phyloP scores from a whole-genome alignment of 352 stramenopile genomes.

The Achlya hypogyna region DNA sequence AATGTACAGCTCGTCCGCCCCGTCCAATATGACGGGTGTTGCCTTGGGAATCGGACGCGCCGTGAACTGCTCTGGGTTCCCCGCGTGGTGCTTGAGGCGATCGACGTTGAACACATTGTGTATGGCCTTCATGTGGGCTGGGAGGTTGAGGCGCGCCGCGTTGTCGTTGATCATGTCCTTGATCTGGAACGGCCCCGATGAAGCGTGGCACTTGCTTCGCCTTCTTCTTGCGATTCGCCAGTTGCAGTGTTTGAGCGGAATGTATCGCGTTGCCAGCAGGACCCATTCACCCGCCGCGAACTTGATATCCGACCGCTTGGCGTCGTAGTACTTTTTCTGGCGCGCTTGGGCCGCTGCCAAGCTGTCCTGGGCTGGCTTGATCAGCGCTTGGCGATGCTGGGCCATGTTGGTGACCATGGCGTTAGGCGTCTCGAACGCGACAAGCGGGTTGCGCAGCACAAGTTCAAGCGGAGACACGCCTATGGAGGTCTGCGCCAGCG shows the following conservation, averaged over 20 bases:
- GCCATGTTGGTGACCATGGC: not conserved
- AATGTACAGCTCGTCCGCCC: no score
- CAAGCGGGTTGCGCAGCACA: slow-evolving; percentile 1
- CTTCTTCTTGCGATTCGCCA: not conserved
- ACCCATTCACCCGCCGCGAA: not conserved
- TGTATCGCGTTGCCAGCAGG: not conserved
- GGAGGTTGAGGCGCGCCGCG: no score
- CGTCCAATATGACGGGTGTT: no score
- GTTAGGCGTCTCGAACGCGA: not conserved
- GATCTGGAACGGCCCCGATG: no score
- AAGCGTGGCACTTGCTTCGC: not conserved
- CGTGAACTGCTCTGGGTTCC: no score
- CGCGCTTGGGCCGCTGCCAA: not conserved
- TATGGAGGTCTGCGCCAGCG: slow-evolving; percentile 10
- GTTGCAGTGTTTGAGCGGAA: not conserved
- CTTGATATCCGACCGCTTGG: not conserved
- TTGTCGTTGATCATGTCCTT: no score
- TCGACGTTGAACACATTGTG: no score
- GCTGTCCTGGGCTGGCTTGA: not conserved
- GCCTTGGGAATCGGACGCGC: no score
- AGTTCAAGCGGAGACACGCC: slow-evolving; percentile 24
- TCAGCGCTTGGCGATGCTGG: not conserved
- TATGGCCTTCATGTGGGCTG: no score
- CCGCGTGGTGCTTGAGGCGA: no score
- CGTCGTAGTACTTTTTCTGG: slow-evolving; percentile 6